These are phyloP conservation scores for Ganoderma meredithae DNA, from an alignment of 1,284 basidiomycete species.

Conservation along the genomic window DNA sequence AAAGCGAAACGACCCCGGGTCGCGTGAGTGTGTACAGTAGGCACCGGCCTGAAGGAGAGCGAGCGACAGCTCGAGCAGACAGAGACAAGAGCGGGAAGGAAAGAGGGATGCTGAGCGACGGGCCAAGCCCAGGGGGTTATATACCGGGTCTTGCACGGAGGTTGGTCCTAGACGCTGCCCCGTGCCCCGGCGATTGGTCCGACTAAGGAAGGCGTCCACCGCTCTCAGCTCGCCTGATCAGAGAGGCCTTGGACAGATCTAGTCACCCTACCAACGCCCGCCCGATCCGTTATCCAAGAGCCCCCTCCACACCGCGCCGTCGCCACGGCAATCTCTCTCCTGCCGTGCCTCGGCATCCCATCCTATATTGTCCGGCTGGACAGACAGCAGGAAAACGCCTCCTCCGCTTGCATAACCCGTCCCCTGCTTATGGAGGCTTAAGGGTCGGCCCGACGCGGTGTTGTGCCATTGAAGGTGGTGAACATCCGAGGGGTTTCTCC, in stretches of 20 bases:
- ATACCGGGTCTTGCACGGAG: slow-evolving; percentile 19
- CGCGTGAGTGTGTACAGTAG: slow-evolving; percentile 42
- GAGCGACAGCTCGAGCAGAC: slow-evolving; percentile 35
- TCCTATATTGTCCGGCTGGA: background rate
- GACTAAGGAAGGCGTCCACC: background rate
- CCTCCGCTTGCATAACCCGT: background rate
- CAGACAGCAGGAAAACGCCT: background rate
- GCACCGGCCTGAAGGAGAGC: slow-evolving; percentile 40
- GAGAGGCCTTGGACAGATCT: slow-evolving; percentile 7
- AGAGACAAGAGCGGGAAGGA: slow-evolving; percentile 36
- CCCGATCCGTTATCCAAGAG: slow-evolving; percentile 22
- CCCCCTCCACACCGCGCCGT: slow-evolving; percentile 20
- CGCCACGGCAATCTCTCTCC: slow-evolving; percentile 8
- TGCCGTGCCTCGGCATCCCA: background rate
- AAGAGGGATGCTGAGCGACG: slow-evolving; percentile 23
- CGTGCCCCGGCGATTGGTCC: slow-evolving; percentile 21
- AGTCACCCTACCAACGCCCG: slow-evolving; percentile 29
- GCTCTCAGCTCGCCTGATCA: slow-evolving; percentile 21
- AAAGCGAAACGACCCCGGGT: slow-evolving; percentile 46
- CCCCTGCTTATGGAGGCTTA: background rate
- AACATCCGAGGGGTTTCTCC: background rate
- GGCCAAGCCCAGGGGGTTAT: slow-evolving; percentile 26
- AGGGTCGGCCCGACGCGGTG: background rate
- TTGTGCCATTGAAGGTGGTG: background rate
- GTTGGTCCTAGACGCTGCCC: background rate